Evolutionary conservation across 108 stramenopile species (phyloP).

Genomic region (Pseudonitzschia pungens): DNA sequence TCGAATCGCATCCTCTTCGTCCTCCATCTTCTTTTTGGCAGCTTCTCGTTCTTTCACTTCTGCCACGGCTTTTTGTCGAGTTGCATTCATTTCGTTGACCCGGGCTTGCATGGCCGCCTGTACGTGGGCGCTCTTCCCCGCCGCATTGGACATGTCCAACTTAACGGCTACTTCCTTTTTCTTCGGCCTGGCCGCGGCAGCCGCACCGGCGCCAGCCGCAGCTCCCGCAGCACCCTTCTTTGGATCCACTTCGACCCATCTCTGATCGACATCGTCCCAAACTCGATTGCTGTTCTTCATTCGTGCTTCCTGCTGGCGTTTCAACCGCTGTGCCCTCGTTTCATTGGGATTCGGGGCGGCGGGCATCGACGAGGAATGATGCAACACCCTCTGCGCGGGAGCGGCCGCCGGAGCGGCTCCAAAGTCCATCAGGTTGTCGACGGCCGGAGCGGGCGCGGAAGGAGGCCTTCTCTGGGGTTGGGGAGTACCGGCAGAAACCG

Average conservation of each 20-base stretch:
- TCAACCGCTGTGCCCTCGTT: constrained; percentile 71
- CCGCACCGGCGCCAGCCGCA: neutral
- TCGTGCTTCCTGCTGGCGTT: constrained; percentile 70
- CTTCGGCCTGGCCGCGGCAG: constrained; percentile 23
- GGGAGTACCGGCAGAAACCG: neutral
- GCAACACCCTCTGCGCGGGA: constrained; percentile 26
- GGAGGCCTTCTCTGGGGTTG: constrained; percentile 18
- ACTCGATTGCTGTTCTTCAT: constrained; percentile 54
- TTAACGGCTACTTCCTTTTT: constrained; percentile 62
- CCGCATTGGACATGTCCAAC: constrained; percentile 64
- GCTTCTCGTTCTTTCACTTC: constrained; percentile 74
- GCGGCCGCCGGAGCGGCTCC: constrained; percentile 40
- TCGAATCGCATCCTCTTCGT: constrained; percentile 75
- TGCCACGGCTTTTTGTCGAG: constrained; percentile 65
- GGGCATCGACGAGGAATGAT: constrained; percentile 59
- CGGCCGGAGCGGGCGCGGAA: constrained; percentile 19
- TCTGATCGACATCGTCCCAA: constrained; percentile 90
- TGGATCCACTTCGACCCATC: constrained; percentile 85
- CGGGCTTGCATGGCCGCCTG: constrained; percentile 67
- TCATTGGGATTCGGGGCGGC: constrained; percentile 56
- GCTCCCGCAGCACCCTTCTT: constrained; percentile 41
- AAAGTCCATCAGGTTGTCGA: constrained; percentile 70
- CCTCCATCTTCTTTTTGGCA: constrained; percentile 58
- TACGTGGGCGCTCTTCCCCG: constrained; percentile 70
- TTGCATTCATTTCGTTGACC: constrained; percentile 72